Percentiles rank a stretch among this genome's conserved stretches.
Conservation (phyloP, 352 stramenopile genomes). For the Pythium volutum region DNA sequence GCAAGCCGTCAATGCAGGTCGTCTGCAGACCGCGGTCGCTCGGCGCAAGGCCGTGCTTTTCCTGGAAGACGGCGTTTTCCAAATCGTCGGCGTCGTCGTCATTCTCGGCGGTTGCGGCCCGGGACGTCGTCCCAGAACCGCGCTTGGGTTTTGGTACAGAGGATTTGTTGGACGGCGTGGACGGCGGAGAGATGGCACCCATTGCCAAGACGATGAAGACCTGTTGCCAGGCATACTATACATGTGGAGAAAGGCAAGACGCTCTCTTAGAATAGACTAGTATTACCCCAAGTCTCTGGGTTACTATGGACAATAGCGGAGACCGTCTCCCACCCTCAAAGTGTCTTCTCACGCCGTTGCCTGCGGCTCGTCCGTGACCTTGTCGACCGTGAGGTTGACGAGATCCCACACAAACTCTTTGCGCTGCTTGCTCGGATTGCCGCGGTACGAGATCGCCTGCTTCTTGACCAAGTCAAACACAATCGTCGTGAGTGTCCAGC, state of each 20-base stretch:
- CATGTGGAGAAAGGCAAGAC: too few relatives aligned
- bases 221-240: too few relatives aligned
- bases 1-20: constrained; percentile 38
- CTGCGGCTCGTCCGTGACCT: constrained; percentile 1
- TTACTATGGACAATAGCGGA: neutral
- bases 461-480: constrained; percentile 53
- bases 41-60: constrained; percentile 32
- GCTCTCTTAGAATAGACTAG: neutral
- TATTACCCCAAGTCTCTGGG: neutral
- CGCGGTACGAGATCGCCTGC: constrained; percentile 43
- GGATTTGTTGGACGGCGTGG: neutral
- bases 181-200: constrained; percentile 1
- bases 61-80: constrained; percentile 63
- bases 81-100: constrained; percentile 30
- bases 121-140: constrained; percentile 4
- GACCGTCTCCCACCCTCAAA: too few relatives aligned
- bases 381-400: constrained; percentile 33
- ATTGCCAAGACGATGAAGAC: too few relatives aligned
- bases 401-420: constrained; percentile 51
- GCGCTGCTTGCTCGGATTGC: constrained; percentile 36
- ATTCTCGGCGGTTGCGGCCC: constrained; percentile 7
- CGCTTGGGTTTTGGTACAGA: neutral
- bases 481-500: constrained; percentile 68
- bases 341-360: constrained; percentile 1
- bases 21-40: constrained; percentile 30